A percentile compares a stretch with the other conserved stretches of the same genome.
These are phyloP conservation scores for Schizochytrium sp. DNA, from an alignment of 108 stramenopile genomes.

Conservation along the genomic window DNA sequence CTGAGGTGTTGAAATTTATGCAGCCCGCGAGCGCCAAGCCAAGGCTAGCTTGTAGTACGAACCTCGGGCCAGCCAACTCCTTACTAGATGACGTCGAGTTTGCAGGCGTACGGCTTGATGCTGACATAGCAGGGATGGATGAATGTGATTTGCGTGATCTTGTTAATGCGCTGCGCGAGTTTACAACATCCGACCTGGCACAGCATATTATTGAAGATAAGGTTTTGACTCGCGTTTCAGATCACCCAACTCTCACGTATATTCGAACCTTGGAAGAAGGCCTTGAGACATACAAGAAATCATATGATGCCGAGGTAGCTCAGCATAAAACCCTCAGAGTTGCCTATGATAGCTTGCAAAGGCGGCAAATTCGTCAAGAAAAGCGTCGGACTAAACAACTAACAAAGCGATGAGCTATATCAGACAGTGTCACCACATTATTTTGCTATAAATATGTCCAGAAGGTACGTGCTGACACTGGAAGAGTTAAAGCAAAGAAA, in stretches of 20 bases:
- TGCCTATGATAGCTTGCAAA: constrained; percentile 45
- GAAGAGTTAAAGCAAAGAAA: no score
- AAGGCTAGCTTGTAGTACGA: neutral
- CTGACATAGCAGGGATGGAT: neutral
- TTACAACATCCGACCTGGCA: neutral
- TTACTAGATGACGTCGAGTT: constrained; percentile 4
- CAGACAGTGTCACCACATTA: no score
- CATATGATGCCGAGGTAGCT: neutral
- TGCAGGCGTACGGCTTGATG: neutral
- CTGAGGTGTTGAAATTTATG: no score
- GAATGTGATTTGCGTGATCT: neutral
- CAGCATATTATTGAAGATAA: constrained; percentile 4
- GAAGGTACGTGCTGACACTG: no score
- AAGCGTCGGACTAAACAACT: neutral
- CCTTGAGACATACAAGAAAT: constrained; percentile 50
- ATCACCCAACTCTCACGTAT: constrained; percentile 28
- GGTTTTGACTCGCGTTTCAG: constrained; percentile 2
- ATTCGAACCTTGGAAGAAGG: constrained; percentile 50
- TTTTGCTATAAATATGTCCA: no score
- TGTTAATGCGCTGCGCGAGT: constrained; percentile 2
- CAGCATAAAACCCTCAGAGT: constrained; percentile 7
- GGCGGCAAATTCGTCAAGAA: constrained; percentile 16
- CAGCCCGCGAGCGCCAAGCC: no score
- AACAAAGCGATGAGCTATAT: neutral
- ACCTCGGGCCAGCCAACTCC: neutral